These are phyloP conservation scores for Panellus pusillus DNA, from an alignment of 768 basidiomycete genomes.

Conservation along the genomic window DNA sequence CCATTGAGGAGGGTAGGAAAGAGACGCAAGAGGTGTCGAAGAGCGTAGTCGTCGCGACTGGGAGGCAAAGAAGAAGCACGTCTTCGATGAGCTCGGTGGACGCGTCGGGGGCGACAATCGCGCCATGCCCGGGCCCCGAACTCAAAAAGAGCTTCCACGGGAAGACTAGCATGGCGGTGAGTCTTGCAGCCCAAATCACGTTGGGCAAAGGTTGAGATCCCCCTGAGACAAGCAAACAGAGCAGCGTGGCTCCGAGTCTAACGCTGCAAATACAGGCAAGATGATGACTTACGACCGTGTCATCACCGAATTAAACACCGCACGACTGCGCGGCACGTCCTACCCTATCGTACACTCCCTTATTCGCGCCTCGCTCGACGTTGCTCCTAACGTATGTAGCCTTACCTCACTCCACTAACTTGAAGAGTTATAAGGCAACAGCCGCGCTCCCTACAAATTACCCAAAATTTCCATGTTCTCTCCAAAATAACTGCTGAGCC, in stretches of 20 bases:
- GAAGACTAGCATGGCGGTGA: conserved; percentile 54
- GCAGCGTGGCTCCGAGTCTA: conserved; percentile 50
- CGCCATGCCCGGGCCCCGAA: conserved; percentile 53
- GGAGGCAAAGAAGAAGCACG: conserved; percentile 87
- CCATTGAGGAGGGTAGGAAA: conserved; percentile 86
- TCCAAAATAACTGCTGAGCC: conserved; percentile 77
- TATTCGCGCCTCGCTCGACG: conserved; percentile 62
- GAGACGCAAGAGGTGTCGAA: conserved; percentile 83
- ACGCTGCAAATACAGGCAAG: conserved; percentile 83
- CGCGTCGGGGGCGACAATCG: conserved; percentile 56
- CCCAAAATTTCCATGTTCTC: conserved; percentile 72
- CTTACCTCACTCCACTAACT: neutral
- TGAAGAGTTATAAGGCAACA: conserved; percentile 23
- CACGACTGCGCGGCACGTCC: conserved; percentile 68
- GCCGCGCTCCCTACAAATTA: conserved; percentile 57
- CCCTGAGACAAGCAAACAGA: conserved; percentile 24
- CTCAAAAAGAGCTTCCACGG: conserved; percentile 63
- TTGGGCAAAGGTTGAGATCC: neutral
- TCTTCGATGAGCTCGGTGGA: conserved; percentile 88
- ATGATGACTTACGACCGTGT: conserved; percentile 96
- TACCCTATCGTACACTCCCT: conserved; percentile 77
- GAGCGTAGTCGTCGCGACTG: conserved; percentile 76
- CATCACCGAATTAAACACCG: conserved; percentile 72
- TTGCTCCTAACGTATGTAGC: conserved; percentile 55
- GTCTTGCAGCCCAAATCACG: conserved; percentile 23